A percentile compares a stretch with the other conserved stretches of the same genome.
Evolutionary conservation across 2,329 filamentous ascomycete genomes (phyloP).

Genomic region (Corinectria fuckeliana): DNA sequence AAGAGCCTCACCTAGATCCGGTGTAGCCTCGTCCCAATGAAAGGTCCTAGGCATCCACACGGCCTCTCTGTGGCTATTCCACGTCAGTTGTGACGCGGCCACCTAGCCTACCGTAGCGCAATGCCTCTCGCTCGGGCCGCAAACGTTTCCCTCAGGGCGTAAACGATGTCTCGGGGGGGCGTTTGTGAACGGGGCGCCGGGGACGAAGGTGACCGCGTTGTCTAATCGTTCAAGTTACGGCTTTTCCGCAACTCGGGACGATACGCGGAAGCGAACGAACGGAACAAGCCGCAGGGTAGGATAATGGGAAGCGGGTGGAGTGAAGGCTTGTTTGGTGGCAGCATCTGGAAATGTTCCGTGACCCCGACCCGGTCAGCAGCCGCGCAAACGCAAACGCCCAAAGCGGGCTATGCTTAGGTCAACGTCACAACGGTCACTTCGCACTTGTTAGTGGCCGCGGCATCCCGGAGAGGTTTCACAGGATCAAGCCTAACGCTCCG

Average conservation of each 20-base stretch:
- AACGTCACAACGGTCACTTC: slow-evolving; percentile 49
- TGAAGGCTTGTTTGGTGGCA: slow-evolving; percentile 22
- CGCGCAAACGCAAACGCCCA: background rate
- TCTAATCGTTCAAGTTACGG: background rate
- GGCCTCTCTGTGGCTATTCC: background rate
- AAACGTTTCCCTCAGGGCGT: background rate
- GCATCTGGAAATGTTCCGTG: slow-evolving; percentile 35
- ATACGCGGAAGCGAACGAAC: background rate
- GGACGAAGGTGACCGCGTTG: too few species aligned
- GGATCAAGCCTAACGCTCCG: background rate
- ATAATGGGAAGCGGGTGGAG: background rate
- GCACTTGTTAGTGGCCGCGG: background rate
- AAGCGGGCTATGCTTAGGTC: slow-evolving; percentile 40
- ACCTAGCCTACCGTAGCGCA: background rate
- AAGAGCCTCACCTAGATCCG: slow-evolving; percentile 3
- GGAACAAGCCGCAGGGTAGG: background rate
- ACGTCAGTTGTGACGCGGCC: slow-evolving; percentile 11
- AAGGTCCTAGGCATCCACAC: background rate
- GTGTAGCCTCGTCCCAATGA: background rate
- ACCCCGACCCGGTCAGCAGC: background rate
- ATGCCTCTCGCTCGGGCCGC: background rate
- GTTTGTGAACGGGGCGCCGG: background rate
- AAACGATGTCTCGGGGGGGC: too few species aligned
- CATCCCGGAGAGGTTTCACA: slow-evolving; percentile 5
- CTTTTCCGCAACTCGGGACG: background rate